Evolutionary conservation across 208 protist species (phyloP).

Genomic region (Trypanosoma brucei): DNA sequence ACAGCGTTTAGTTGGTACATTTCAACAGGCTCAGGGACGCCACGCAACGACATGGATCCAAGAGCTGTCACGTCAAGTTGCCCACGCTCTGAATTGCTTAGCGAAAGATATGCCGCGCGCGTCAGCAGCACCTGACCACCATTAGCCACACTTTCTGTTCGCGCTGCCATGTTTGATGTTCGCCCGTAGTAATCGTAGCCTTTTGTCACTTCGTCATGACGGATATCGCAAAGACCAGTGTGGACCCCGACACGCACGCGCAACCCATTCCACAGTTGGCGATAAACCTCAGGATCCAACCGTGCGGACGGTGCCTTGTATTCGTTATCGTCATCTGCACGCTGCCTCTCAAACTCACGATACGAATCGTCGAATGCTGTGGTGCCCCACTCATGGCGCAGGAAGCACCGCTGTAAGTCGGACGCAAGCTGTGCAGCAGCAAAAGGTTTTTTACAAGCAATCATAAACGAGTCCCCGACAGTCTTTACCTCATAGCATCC

Average conservation of each 20-base stretch:
- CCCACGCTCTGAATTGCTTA: constrained; percentile 41
- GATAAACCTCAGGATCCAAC: constrained; percentile 29
- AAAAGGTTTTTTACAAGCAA: not conserved
- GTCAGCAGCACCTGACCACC: constrained; percentile 7
- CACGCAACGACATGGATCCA: constrained; percentile 34
- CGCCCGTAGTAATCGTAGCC: constrained; percentile 7
- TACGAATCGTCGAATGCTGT: constrained; percentile 35
- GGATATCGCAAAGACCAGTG: constrained; percentile 51
- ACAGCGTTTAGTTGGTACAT: constrained; percentile 53
- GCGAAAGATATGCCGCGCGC: constrained; percentile 12
- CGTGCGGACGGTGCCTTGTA: constrained; percentile 24
- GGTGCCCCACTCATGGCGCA: constrained; percentile 43
- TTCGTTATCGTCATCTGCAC: constrained; percentile 13
- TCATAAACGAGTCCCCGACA: constrained; percentile 67
- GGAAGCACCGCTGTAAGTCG: constrained; percentile 8
- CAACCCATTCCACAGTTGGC: constrained; percentile 32
- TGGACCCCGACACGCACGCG: constrained; percentile 53
- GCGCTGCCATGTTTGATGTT: constrained; percentile 2
- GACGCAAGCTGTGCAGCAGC: not conserved
- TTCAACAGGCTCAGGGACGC: constrained; percentile 37
- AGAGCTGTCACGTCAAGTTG: constrained; percentile 5
- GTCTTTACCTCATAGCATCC: constrained; percentile 82
- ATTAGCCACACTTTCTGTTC: constrained; percentile 3
- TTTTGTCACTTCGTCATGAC: constrained; percentile 41
- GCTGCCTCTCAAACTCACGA: constrained; percentile 31